Conservation (phyloP, 345 rosid genomes). For the Populus pruinosa region DNA sequence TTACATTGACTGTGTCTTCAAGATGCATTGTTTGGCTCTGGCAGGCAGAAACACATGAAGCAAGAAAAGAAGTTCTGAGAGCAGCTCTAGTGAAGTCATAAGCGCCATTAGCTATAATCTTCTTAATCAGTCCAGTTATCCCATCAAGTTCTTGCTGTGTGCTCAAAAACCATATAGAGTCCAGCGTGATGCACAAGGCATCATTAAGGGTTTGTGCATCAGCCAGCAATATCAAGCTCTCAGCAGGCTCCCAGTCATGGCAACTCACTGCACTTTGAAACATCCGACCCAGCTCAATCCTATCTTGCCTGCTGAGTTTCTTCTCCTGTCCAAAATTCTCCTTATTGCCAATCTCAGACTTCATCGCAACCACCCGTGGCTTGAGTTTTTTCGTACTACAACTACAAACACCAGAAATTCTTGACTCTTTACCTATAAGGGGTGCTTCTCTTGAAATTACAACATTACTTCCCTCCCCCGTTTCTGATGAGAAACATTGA, state of each 20-base stretch:
- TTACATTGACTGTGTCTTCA: conserved; percentile 79
- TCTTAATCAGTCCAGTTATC: conserved; percentile 65
- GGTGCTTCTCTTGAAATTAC: conserved; percentile 67
- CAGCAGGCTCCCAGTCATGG: conserved; percentile 87
- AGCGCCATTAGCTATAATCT: conserved; percentile 77
- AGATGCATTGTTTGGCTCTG: conserved; percentile 78
- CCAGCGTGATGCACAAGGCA: conserved; percentile 78
- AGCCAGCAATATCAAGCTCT: conserved; percentile 60
- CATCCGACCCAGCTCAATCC: conserved; percentile 69
- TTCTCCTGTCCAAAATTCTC: conserved; percentile 48
- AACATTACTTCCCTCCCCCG: conserved; percentile 51
- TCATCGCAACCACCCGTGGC: conserved; percentile 23
- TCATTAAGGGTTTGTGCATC: conserved; percentile 87
- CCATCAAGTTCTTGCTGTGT: conserved; percentile 63
- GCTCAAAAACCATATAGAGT: conserved; percentile 88
- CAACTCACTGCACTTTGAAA: conserved; percentile 81
- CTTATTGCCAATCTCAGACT: conserved; percentile 38
- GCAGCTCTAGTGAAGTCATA: conserved; percentile 95
- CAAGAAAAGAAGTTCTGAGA: conserved; percentile 90
- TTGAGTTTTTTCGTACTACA: conserved; percentile 51
- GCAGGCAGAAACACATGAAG: conserved; percentile 94
- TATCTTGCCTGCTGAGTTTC: conserved; percentile 68
- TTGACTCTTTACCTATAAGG: conserved; percentile 41
- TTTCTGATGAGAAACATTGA: conserved; percentile 31
- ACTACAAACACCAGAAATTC: conserved; percentile 37